phyloP scores from a whole-genome alignment of 2,329 filamentous ascomycete genomes.

The Berkeleyomyces basicola region DNA sequence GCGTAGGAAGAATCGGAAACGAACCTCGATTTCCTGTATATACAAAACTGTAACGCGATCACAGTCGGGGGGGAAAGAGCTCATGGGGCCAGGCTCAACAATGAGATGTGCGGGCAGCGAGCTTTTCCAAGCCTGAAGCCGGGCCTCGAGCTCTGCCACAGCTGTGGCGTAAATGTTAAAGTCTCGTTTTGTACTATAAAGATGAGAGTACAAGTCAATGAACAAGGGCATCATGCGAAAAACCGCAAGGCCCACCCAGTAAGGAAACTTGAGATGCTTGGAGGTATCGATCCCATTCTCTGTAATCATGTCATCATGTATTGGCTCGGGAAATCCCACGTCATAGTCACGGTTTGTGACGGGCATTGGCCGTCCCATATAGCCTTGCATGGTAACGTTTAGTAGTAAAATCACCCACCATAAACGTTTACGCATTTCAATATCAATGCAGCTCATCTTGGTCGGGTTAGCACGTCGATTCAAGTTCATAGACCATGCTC shows the following conservation, averaged over 20 bases:
- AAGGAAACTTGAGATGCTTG: slow-evolving; percentile 40
- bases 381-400: slow-evolving; percentile 52
- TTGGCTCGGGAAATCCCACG: slow-evolving; percentile 54
- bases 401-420: slow-evolving; percentile 60
- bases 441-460: slow-evolving; percentile 36
- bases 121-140: slow-evolving; percentile 45
- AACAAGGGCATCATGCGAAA: slow-evolving; percentile 50
- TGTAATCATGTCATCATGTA: slow-evolving; percentile 53
- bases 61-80: slow-evolving; percentile 18
- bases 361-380: slow-evolving; percentile 61
- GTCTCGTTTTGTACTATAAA: slow-evolving; percentile 55
- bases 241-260: slow-evolving; percentile 46
- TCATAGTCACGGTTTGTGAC: slow-evolving; percentile 62
- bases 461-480: slow-evolving; percentile 42
- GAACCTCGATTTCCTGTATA: slow-evolving; percentile 35
- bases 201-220: slow-evolving; percentile 56
- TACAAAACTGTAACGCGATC: slow-evolving; percentile 33
- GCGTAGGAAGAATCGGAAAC: slow-evolving; percentile 42
- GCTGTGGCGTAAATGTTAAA: slow-evolving; percentile 45
- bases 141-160: slow-evolving; percentile 48
- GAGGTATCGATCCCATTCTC: slow-evolving; percentile 45
- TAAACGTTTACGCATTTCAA: slow-evolving; percentile 59
- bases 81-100: slow-evolving; percentile 22
- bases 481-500: slow-evolving; percentile 59
- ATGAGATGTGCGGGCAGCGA: slow-evolving; percentile 43